Evolutionary conservation across 331 rosid species (phyloP).

Genomic region (Prunus yedoensis): DNA sequence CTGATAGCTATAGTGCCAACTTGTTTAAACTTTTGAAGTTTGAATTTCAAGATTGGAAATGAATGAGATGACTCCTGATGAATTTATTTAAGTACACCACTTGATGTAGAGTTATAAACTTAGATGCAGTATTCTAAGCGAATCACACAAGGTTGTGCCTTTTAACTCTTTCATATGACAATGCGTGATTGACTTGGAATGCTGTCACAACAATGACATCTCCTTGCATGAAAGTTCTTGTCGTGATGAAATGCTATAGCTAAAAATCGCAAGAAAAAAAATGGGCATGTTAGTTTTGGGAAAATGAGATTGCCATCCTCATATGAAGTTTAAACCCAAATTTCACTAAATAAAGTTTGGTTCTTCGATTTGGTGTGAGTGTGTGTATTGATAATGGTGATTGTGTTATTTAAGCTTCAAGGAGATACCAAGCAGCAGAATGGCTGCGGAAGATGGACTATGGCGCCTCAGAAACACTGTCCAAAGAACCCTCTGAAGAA

Average conservation of each 20-base stretch:
- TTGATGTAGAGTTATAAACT: too few relatives aligned
- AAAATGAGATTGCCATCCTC: too few relatives aligned
- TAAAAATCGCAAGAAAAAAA: too few relatives aligned
- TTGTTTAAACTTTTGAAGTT: not conserved
- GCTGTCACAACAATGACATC: too few relatives aligned
- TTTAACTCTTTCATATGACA: too few relatives aligned
- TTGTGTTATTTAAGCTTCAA: slow-evolving; percentile 45
- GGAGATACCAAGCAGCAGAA: slow-evolving; percentile 86
- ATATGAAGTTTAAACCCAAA: not conserved
- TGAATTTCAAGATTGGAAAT: not conserved
- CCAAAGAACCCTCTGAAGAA: slow-evolving; percentile 78
- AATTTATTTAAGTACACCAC: too few relatives aligned
- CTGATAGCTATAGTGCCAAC: slow-evolving; percentile 10
- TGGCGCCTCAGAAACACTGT: slow-evolving; percentile 53
- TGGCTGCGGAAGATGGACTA: slow-evolving; percentile 91
- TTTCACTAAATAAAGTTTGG: not conserved
- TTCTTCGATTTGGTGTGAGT: not conserved
- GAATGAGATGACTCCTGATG: not conserved
- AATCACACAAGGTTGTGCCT: too few relatives aligned
- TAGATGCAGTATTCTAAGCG: too few relatives aligned
- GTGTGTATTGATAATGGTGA: slow-evolving; percentile 8
- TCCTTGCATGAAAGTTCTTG: too few relatives aligned
- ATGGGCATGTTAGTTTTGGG: too few relatives aligned
- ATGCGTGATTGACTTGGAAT: too few relatives aligned
- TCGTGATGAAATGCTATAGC: not conserved